Base-by-base conservation (phyloP, 768 basidiomycete species). In the Panaeolus papilionaceus region DNA sequence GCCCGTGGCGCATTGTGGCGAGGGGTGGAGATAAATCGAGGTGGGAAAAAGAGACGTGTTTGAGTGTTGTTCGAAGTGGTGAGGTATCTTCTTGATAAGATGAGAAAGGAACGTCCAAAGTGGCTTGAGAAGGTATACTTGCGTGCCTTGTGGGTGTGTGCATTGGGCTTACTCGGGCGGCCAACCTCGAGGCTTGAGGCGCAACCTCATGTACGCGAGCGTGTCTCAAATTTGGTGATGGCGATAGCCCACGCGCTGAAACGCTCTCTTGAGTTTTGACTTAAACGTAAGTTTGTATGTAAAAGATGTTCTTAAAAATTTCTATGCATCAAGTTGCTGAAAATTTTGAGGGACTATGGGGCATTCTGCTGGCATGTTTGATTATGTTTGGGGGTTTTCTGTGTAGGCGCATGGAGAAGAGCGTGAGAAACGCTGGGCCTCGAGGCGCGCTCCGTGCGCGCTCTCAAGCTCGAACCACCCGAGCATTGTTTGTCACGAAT, bases 31-130 rank as follows among this genome's bases (percentile, higher is more conserved):
- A 58, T 58, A 58, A 8, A 28, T 58, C 8, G 54, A 58, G 28
- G 54, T 58, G 54, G 54, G 54, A 58, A 11, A 58, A 58, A 58
- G 14, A 33, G 54, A 28, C 54, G 14, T n/a, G 14, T 58, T 58
- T 58, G 26, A 51, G 23, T 10, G 11, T 16, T 58, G 28, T 58
- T 58, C 54, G 54, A 58, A 58, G 54, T 28, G 4, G 33, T n/a
- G 12, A 23, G 33, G 54, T 4, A 28, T 37, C 4, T 16, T 58
- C 1, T 58, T 33, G 28, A 58, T 58, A 33, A 33, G 28, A 58
- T 58, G 28, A 37, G 12, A 33, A 58, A 12, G 33, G 33, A 58
- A 12, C 4, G 7, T 58, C 26, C 12, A 49, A 58, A 58, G 28
- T 58, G 51, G 51, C 12, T 26, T 54, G 54, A 58, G 26, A 33